Base-by-base conservation (phyloP, 2,329 filamentous ascomycete species). In the Penicillium sp. region DNA sequence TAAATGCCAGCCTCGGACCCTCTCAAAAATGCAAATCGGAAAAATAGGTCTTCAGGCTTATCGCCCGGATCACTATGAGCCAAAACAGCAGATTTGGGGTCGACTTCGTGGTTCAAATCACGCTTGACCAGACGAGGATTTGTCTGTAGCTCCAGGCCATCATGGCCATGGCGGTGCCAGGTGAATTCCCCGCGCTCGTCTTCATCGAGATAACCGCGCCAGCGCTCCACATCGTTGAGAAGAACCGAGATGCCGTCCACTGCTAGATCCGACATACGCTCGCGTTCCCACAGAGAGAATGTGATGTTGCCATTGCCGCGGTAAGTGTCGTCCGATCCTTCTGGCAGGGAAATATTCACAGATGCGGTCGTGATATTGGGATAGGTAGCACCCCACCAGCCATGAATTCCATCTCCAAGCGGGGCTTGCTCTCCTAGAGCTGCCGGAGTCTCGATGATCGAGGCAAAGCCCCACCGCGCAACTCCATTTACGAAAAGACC, bases 401-500 rank as follows among this genome's bases (percentile, higher is more conserved):
- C 77, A 54, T 75, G 74, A 29, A 66, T 63, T 21, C 75, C 75
- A 39, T 71, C 68, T 15, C 78, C 73, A 8, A 81, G 49, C 73
- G 73, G 46, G 66, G 69, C 54, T 67, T 78, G 45, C 73, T 81
- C 79, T 10, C 82, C 79, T 25, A 99, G 75, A 1, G 86, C 85
- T 0, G 74, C 81, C 0, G 89, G 84, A 0, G 94, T 97, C 74
- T 99, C 87, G 16, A 99, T 82, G 45, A 99, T 85, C 1, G 88
- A 82, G 58, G 91, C 92, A 71, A 96, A 99, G 0, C 92, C 92
- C 94, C 94, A 97, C 41, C 93, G 83, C 4, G 92, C 93, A 56
- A 95, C 86, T 50, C 94, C 93, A 69, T 97, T 97, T 75, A 97
- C 87, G 72, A 97, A 97, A 0, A 97, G 81, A 0, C 94, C 94